Evolutionary conservation across 2,329 filamentous ascomycete species (phyloP), one percentile per base, ranked within the genome.

Genomic region (Endoconidiophora laricicola): DNA sequence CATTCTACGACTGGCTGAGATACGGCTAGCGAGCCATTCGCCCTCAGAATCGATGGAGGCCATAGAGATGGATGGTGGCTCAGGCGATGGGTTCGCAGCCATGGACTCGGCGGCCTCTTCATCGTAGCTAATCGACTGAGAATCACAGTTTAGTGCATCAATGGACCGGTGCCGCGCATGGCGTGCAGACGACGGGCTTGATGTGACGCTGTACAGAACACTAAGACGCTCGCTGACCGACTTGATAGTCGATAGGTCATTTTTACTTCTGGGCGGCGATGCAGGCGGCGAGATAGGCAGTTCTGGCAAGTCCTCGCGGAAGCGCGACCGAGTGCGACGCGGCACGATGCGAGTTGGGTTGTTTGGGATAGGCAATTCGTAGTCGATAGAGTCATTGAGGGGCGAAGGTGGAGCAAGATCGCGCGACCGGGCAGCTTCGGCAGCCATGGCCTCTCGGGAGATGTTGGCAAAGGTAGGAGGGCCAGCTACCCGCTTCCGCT

Each of bases 1-100:
- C 29, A 12, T 2, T 12, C 29, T 33, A 9, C 47, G 43, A 18
- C 40, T 24, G 36, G 20, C 40, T 20, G 39, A 47, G 16, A 47
- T 63, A 51, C 81, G 79, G 14, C 90, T 87, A 3, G 87, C 91
- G 42, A 98, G 78, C 91, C 91, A 98, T 0, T 88, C 95, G 3
- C 77, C 91, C 66, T 98, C 91, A 0, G 88, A 95, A 60, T 95
- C 91, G 53, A 96, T 86, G 0, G 88, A 95, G 2, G 87, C 91
- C 16, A 96, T 72, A 0, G 90, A 96, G 62, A 88, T 82, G 26
- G 87, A 86, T 59, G 87, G 16, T 36, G 67, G 72, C 56, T 72
- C 79, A 16, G 70, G 78, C 4, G 73, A 79, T 20, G 59, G 58
- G 3, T 58, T 56, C 16, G 37, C 42, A 3, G 43, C 43, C 41